Evolutionary conservation across 2,329 filamentous ascomycete species (phyloP).

Genomic region (Penicillium sp.): DNA sequence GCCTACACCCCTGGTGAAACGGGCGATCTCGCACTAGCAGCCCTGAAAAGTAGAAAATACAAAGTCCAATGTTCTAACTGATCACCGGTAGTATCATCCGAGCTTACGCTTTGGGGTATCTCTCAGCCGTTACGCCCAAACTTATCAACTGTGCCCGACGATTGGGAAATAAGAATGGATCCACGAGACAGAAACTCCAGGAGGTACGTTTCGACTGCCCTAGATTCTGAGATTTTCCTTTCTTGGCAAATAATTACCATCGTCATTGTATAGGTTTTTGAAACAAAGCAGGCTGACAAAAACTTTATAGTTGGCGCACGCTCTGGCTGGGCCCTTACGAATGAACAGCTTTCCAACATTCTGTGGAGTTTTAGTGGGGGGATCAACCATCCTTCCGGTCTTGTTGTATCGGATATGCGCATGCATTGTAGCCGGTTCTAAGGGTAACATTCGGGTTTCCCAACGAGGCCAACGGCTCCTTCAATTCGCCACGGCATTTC

Average conservation of each 20-base stretch:
- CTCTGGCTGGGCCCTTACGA: constrained; percentile 43
- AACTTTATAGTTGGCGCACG: constrained; percentile 36
- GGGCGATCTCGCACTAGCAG: background rate
- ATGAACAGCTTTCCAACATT: constrained; percentile 54
- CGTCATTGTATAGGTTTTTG: background rate
- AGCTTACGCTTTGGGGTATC: constrained; percentile 51
- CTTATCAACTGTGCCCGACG: constrained; percentile 42
- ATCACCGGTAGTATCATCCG: constrained; percentile 39
- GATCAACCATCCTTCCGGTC: constrained; percentile 50
- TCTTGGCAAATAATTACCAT: background rate
- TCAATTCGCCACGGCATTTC: constrained; percentile 47
- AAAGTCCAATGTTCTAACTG: constrained; percentile 3
- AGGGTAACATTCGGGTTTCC: constrained; percentile 17
- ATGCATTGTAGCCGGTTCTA: constrained; percentile 22
- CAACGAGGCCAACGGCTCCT: constrained; percentile 24
- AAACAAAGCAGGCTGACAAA: constrained; percentile 23
- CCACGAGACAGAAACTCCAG: constrained; percentile 33
- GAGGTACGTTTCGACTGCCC: constrained; percentile 33
- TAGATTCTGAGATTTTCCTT: background rate
- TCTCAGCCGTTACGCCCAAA: constrained; percentile 49
- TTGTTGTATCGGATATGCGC: constrained; percentile 28
- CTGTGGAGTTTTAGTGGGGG: constrained; percentile 54
- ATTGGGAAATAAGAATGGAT: constrained; percentile 34
- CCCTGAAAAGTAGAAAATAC: background rate
- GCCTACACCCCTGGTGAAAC: constrained; percentile 7